phyloP scores from a whole-genome alignment of 257 asterid genomes.

The Jacaranda mimosifolia region DNA sequence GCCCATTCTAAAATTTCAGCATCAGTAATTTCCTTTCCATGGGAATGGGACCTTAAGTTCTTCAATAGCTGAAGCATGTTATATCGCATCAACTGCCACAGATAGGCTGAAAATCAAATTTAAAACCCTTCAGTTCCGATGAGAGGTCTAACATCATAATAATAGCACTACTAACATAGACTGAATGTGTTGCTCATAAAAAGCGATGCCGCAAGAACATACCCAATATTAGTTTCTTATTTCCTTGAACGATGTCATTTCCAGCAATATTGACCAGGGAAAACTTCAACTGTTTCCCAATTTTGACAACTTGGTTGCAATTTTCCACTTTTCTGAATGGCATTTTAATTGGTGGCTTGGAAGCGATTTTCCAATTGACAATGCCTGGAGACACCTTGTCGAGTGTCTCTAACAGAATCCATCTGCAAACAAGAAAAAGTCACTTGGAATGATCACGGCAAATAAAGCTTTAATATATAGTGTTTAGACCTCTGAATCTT shows the following conservation, averaged over 20 bases:
- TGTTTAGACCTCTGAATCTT: slow-evolving; percentile 12
- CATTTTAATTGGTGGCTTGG: slow-evolving; percentile 96
- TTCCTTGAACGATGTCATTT: slow-evolving; percentile 94
- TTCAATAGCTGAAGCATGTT: slow-evolving; percentile 92
- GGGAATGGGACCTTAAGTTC: slow-evolving; percentile 86
- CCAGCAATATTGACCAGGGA: slow-evolving; percentile 95
- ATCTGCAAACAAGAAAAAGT: slow-evolving; percentile 55
- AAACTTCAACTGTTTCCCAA: slow-evolving; percentile 90
- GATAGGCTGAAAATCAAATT: slow-evolving; percentile 73
- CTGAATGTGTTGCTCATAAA: neutral
- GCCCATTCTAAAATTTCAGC: slow-evolving; percentile 93
- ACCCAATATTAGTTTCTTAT: slow-evolving; percentile 91
- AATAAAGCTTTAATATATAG: neutral
- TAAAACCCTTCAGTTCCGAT: slow-evolving; percentile 31
- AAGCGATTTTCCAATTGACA: slow-evolving; percentile 91
- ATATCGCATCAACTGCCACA: slow-evolving; percentile 94
- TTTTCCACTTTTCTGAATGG: slow-evolving; percentile 96
- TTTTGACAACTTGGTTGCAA: slow-evolving; percentile 95
- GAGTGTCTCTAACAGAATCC: slow-evolving; percentile 89
- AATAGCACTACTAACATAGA: neutral
- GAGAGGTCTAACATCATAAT: slow-evolving; percentile 16
- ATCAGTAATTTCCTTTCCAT: slow-evolving; percentile 87
- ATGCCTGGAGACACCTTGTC: slow-evolving; percentile 94
- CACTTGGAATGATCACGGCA: slow-evolving; percentile 25
- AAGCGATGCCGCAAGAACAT: slow-evolving; percentile 31